Evolutionary conservation across 768 basidiomycete genomes (phyloP), one percentile per base, ranked within the genome.

Genomic region (Pulveroboletus sp.): DNA sequence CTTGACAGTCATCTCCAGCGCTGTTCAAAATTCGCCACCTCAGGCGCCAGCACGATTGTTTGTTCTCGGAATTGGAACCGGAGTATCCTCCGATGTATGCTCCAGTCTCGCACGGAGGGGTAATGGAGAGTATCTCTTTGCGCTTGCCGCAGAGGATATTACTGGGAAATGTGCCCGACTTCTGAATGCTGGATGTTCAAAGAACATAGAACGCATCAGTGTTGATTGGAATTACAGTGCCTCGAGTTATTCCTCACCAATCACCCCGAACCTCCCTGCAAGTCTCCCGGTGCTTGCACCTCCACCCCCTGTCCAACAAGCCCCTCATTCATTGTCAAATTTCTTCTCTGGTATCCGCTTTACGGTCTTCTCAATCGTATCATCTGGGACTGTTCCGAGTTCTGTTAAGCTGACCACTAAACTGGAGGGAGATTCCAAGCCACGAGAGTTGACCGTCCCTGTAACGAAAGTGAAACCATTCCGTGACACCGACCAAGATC

Each of bases 71-170:
- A 81, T 85, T 13, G 83, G 84, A 11, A 43, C 66, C 21, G 56
- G 53, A 0, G 73, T 76, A 3, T 82, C 81, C 4, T 77, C 71
- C 4, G 76, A 71, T 0, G 69, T 78, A 56, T 80, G 79, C 55
- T 72, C 79, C 53, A 64, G 73, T 4, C 76, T 85, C n/a, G 81
- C 83, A 1, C 62, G 68, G 15, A 70, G 69, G 1, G 83, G 84
- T 2, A 71, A 76, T 9, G 84, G 83, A 14, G 66, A 70, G 26
- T 75, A 62, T 43, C 63, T 80, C 0, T 76, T 77, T 48, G 77
- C 82, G 5, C 60, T 69, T 7, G 61, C 71, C 4, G 61, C 71
- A 9, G 79, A 79, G 46, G 67, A 69, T 17, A 79, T 83, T 15
- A 50, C 69, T 4, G 73, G 62, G 5, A 82, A 81, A 58, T 77